Base-by-base conservation (phyloP, 208 protist species). In the Strigomonas culicis region DNA sequence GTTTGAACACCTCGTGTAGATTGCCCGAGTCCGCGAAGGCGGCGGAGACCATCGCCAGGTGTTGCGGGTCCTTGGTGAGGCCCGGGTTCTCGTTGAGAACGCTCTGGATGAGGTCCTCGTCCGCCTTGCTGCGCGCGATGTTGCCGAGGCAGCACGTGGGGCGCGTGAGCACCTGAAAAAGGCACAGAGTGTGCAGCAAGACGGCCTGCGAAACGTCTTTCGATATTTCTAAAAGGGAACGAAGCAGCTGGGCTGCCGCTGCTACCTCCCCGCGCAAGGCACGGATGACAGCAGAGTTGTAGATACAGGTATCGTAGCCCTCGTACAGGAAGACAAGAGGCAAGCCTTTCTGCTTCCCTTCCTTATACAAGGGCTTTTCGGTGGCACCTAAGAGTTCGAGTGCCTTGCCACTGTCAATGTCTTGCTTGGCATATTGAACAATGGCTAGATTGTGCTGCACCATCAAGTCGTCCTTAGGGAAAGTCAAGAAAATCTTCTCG, bases 161-260 rank as follows among this genome's bases (percentile, higher is more conserved):
- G 31, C 80, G 84, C 19, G 89, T 88, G 25, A 96, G 81, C n/a
- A 75, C 74, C 58, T 96, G 86, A 66, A 92, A 92, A 4, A 96
- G 75, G 39, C 84, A 92, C 7, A 96, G 50, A 31, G 66, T 79
- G 44, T 84, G 69, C 25, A 72, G 77, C 4, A 88, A 66, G 25
- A 87, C 76, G 0, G 77, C 49, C 41, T 84, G 57, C 17, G 80
- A 60, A 30, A 96, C 75, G 49, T 78, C 73, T 36, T 63, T 72
- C 22, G 68, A 57, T 64, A 89, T 80, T 36, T 80, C 76, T 15
- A 96, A 73, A 34, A 96, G 60, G 25, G 75, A 70, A 43, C 86
- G 86, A n/a, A 96, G 77, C 61, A 93, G 74, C 39, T 63, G 62
- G 47, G 80, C 66, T 2, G 84, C 79, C 59, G 93, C 82, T 31